Base-by-base conservation (phyloP, 768 basidiomycete genomes). In the Boletus edulis region DNA sequence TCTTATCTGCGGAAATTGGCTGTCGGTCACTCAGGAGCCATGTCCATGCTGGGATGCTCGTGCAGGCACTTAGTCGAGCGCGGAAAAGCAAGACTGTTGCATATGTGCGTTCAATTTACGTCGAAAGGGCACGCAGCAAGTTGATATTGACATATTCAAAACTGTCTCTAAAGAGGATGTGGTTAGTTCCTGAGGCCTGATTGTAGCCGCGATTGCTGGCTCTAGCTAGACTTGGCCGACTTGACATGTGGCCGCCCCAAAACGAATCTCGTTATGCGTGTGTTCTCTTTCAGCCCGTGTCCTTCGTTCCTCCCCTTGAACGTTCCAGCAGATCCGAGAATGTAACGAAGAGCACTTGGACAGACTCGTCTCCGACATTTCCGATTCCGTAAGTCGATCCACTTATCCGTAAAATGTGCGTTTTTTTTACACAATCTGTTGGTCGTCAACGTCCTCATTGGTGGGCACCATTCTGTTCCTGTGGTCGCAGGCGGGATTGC, bases 221-320 rank as follows among this genome's bases (percentile, higher is more conserved):
- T 13, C 27, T 31, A 46, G 24, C 4, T 29, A 42, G 34, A 57
- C 50, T 24, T 52, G 46, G 9, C 54, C 40, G 41, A 32, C 51
- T 27, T 12, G 49, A 60, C 66, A 67, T 67, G 66, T 45, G 66
- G 66, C 54, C 3, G 59, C 66, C 66, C 66, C 50, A 68, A 56
- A 68, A 59, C 55, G 44, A 40, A 17, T 55, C 51, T 38, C 31
- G 34, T 51, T 37, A 48, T 48, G 55, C 45, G 24, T 54, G 45
- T 24, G 43, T 46, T 32, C n/a, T 31, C 34, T 31, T 27, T 55
- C 24, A 3, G 35, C 49, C 57, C 52, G 47, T 50, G 46, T 47
- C 29, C 42, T 54, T 44, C 47, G 20, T 53, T 40, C 14, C 27
- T 56, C 41, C 66, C 66, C 61, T 51, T 45, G 66, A 66, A 63